Percentiles rank a stretch among this genome's conserved stretches.
phyloP scores from a whole-genome alignment of 352 stramenopile genomes.

The Thalassiosira exigua region DNA sequence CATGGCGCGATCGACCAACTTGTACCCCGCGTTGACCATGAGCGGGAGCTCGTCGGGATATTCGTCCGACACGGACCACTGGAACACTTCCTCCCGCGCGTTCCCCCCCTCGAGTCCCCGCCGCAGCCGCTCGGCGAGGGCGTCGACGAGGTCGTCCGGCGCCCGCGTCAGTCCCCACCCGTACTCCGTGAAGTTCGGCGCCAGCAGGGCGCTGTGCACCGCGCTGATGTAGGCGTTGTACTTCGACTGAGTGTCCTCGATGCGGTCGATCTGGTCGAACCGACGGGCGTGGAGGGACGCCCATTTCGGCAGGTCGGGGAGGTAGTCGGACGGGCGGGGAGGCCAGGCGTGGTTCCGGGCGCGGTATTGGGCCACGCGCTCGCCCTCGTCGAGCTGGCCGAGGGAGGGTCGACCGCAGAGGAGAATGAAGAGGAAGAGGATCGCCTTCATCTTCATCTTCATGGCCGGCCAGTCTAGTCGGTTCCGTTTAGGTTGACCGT shows the following conservation, averaged over 20 bases:
- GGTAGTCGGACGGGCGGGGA: constrained; percentile 24
- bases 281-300: constrained; percentile 47
- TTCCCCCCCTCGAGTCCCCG: constrained; percentile 9
- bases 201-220: constrained; percentile 29
- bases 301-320: constrained; percentile 54
- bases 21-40: constrained; percentile 18
- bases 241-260: constrained; percentile 39
- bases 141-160: constrained; percentile 61
- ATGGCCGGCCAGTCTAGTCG: too few species aligned
- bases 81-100: constrained; percentile 11
- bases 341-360: constrained; percentile 65
- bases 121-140: constrained; percentile 49
- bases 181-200: constrained; percentile 67
- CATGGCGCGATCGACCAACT: constrained; percentile 38
- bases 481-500: too few species aligned
- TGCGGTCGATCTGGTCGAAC: constrained; percentile 59
- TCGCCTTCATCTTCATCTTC: too few species aligned
- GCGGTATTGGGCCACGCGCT: constrained; percentile 59
- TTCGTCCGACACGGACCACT: constrained; percentile 2
- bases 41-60: constrained; percentile 18
- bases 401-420: constrained; percentile 2
- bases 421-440: background rate
- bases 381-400: constrained; percentile 32
- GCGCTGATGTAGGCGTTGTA: constrained; percentile 57
- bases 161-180: constrained; percentile 71